phyloP scores from a whole-genome alignment of 208 protist genomes.

The Naegleria lovaniensis region DNA sequence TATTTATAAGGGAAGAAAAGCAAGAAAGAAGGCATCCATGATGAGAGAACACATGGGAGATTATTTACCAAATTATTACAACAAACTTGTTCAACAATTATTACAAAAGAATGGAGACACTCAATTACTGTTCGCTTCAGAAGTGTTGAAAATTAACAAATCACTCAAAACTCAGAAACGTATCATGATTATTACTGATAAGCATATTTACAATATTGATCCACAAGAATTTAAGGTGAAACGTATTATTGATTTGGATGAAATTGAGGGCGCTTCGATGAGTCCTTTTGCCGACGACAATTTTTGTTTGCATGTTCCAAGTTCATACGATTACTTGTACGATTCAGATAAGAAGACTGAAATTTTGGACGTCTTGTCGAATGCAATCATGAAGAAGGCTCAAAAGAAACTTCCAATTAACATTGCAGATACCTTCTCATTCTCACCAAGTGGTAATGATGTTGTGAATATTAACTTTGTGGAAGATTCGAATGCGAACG shows the following conservation, averaged over 20 bases:
- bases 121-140: not conserved
- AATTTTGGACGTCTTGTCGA: not conserved
- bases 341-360: constrained; percentile 25
- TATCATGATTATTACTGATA: constrained; percentile 20
- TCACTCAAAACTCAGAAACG: not conserved
- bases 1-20: not conserved
- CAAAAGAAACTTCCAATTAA: constrained; percentile 14
- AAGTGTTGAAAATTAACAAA: constrained; percentile 19
- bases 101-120: constrained; percentile 18
- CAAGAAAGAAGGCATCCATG: constrained; percentile 4
- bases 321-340: constrained; percentile 16
- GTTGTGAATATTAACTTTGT: constrained; percentile 8
- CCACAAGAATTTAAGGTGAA: constrained; percentile 25
- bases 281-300: not conserved
- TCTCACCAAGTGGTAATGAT: not conserved
- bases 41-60: not conserved
- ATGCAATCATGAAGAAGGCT: not conserved
- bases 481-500: not conserved
- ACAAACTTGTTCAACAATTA: not conserved
- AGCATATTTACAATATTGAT: constrained; percentile 27
- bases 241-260: constrained; percentile 13
- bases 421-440: constrained; percentile 1
- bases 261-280: not conserved
- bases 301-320: constrained; percentile 22
- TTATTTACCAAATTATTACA: not conserved